Conservation (phyloP, 371 early-diverging fungal genomes). For the Rhizopus stolonifer region DNA sequence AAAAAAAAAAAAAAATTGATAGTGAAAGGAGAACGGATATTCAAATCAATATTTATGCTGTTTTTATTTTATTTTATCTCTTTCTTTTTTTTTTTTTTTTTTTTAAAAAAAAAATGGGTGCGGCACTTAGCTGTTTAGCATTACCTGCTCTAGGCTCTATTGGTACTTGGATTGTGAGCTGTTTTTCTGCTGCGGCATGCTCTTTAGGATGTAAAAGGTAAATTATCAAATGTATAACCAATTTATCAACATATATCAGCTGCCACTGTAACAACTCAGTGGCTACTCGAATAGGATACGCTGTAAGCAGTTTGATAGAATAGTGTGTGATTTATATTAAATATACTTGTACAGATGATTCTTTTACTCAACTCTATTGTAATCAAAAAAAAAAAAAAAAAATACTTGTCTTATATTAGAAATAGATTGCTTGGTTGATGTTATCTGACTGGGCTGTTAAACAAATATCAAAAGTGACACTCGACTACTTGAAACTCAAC, state of each 20-base stretch:
- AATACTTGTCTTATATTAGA: too few species aligned
- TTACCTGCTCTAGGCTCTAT: slow-evolving; percentile 51
- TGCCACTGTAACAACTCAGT: slow-evolving; percentile 67
- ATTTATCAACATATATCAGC: too few species aligned
- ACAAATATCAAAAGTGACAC: slow-evolving; percentile 70
- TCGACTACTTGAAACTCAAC: slow-evolving; percentile 81
- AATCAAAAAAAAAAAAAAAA: too few species aligned
- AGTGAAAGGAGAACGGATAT: too few species aligned
- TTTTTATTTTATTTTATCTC: background rate
- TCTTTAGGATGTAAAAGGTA: slow-evolving; percentile 55
- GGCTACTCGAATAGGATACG: slow-evolving; percentile 69
- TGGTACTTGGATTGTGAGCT: slow-evolving; percentile 48
- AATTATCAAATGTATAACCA: too few species aligned
- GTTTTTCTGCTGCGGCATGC: slow-evolving; percentile 64
- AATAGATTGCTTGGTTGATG: slow-evolving; percentile 69
- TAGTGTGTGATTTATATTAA: background rate
- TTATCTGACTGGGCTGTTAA: slow-evolving; percentile 87
- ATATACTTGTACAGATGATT: slow-evolving; percentile 44
- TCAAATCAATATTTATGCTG: background rate
- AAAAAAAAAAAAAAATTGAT: background rate
- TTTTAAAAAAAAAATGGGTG: slow-evolving; percentile 39
- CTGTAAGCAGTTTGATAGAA: slow-evolving; percentile 31
- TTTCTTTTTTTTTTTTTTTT: background rate
- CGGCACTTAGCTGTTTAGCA: slow-evolving; percentile 53
- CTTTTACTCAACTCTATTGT: slow-evolving; percentile 75